Evolutionary conservation across 73 alveolate species (phyloP).

Genomic region (Tetrahymena thermophila): DNA sequence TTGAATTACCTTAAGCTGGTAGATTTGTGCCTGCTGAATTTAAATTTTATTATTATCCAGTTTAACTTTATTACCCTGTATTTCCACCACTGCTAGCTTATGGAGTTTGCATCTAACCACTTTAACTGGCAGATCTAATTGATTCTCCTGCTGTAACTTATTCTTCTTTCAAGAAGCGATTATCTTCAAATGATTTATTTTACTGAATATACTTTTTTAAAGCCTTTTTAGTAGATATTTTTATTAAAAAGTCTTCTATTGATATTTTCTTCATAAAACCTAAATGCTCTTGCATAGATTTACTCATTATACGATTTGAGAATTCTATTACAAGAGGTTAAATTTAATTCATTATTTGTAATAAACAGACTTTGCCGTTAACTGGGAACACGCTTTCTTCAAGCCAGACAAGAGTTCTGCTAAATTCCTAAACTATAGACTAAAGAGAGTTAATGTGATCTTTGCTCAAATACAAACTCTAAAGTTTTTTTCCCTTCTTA

Average conservation of each 20-base stretch:
- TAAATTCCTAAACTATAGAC: neutral
- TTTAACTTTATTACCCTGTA: neutral
- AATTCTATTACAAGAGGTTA: neutral
- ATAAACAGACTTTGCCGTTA: neutral
- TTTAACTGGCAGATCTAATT: neutral
- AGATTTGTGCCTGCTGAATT: neutral
- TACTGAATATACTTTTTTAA: neutral
- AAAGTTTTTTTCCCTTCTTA: neutral
- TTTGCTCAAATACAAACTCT: neutral
- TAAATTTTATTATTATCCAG: neutral
- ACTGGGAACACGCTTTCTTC: neutral
- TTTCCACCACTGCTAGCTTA: neutral
- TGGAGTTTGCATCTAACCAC: neutral
- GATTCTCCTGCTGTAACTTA: neutral
- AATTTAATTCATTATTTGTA: neutral
- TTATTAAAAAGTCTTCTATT: neutral
- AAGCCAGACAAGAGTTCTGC: neutral
- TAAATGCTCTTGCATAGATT: neutral
- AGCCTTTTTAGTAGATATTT: neutral
- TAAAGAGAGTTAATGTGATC: neutral
- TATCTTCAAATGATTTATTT: neutral
- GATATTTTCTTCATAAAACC: neutral
- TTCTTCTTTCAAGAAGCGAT: neutral
- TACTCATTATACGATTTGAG: neutral
- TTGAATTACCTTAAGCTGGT: neutral